Evolutionary conservation across 2,329 filamentous ascomycete species (phyloP).

Genomic region (Colletotrichum lentis): DNA sequence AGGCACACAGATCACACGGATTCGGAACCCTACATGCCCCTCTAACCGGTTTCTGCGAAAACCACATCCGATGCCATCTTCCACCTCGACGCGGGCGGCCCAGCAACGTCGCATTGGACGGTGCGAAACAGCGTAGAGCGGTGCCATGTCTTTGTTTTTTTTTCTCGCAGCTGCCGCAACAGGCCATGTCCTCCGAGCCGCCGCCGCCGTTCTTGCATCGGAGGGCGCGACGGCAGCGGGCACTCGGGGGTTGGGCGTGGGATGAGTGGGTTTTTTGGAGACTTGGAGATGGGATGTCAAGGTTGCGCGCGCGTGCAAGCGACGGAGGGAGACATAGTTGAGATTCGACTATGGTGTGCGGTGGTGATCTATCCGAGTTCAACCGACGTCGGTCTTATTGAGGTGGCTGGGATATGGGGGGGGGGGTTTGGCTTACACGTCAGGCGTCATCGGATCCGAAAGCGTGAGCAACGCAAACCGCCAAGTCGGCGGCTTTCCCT

Average conservation of each 20-base stretch:
- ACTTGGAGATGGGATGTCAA: not conserved
- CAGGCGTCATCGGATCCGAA: no score
- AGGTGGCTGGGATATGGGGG: not conserved
- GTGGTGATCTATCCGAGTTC: no score
- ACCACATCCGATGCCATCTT: not conserved
- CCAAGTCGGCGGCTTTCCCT: not conserved
- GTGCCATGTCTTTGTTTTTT: not conserved
- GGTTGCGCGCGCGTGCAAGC: not conserved
- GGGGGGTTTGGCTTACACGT: not conserved
- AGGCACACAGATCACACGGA: not conserved
- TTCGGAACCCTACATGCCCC: no score
- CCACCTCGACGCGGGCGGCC: not conserved
- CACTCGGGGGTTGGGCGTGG: constrained; percentile 2
- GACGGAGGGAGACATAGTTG: not conserved
- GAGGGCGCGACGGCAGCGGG: constrained; percentile 22
- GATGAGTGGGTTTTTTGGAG: not conserved
- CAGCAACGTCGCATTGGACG: not conserved
- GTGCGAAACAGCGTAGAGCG: constrained; percentile 5
- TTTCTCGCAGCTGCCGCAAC: constrained; percentile 25
- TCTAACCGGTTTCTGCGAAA: not conserved
- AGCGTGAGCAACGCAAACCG: not conserved
- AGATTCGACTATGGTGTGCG: not conserved
- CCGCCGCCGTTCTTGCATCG: constrained; percentile 21
- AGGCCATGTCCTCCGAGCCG: constrained; percentile 31
- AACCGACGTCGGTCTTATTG: not conserved